phyloP scores from a whole-genome alignment of 1,284 basidiomycete species.

The Ustilago loliicola region DNA sequence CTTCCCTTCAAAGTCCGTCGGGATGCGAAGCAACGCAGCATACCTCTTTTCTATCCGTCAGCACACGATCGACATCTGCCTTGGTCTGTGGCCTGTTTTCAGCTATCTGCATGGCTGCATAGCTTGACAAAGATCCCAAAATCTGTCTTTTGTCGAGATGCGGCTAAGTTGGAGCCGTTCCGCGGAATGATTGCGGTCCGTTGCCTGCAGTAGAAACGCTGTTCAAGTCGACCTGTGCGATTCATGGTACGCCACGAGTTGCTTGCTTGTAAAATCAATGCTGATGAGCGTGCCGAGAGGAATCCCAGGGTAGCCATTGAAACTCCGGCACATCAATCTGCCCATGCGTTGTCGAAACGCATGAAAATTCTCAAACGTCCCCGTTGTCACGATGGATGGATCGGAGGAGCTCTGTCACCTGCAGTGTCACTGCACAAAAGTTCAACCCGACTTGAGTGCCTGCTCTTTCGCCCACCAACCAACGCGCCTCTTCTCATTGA shows the following conservation, averaged over 20 bases:
- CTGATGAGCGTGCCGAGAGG: not conserved
- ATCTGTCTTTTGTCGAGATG: too few species aligned
- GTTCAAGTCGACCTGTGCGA: not conserved
- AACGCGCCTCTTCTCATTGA: not conserved
- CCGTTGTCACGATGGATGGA: conserved; percentile 10
- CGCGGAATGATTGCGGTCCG: too few species aligned
- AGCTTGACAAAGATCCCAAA: too few species aligned
- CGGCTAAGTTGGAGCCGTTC: too few species aligned
- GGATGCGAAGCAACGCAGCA: too few species aligned
- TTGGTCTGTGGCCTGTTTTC: too few species aligned
- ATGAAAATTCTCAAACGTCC: not conserved
- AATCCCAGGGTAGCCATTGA: not conserved
- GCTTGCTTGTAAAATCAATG: not conserved
- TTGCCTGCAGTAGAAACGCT: too few species aligned
- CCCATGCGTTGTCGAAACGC: not conserved
- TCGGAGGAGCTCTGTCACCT: conserved; percentile 1
- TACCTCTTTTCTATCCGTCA: not conserved
- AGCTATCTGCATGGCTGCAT: too few species aligned
- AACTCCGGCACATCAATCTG: not conserved
- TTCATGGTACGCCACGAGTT: not conserved
- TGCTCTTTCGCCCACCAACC: not conserved
- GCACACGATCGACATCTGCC: not conserved
- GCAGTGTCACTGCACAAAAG: not conserved
- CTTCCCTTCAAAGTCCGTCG: too few species aligned
- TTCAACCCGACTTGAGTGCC: not conserved